A percentile compares a stretch with the other conserved stretches of the same genome.
Evolutionary conservation across 225 moss, liverwort and hornwort genomes (phyloP).

Genomic region (Sphagnum contortum): DNA sequence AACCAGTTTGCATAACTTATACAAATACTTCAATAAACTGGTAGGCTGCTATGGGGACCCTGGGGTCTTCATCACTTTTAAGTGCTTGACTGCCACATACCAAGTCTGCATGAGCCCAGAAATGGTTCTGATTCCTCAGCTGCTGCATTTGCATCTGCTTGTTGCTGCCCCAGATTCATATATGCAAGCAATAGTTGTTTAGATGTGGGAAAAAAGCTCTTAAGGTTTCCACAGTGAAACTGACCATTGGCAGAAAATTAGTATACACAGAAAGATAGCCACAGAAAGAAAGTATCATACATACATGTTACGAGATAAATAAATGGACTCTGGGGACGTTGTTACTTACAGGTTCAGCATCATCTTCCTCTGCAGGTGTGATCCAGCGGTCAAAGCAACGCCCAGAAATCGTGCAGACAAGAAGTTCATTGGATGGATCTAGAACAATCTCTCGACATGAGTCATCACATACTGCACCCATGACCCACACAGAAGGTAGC

Average conservation of each 20-base stretch:
- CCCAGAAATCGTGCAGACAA: conserved; percentile 93
- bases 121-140: conserved; percentile 84
- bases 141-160: conserved; percentile 72
- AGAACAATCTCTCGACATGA: conserved; percentile 86
- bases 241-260: no score
- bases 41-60: no score
- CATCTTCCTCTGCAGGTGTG: conserved; percentile 68
- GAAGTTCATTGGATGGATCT: conserved; percentile 90
- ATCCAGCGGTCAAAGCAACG: conserved; percentile 95
- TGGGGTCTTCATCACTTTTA: no score
- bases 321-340: no score
- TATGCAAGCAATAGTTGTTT: conserved; percentile 1
- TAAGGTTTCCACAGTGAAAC: no score
- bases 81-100: conserved; percentile 15
- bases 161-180: conserved; percentile 51
- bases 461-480: conserved; percentile 85
- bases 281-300: no score
- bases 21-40: no score
- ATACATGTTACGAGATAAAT: no score
- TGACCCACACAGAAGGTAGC: background rate
- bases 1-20: no score
- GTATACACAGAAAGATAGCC: no score
- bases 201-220: background rate
- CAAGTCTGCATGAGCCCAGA: conserved; percentile 78
- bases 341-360: conserved; percentile 61